Base-by-base conservation (phyloP, 768 basidiomycete genomes). In the Neoboletus magnificus region DNA sequence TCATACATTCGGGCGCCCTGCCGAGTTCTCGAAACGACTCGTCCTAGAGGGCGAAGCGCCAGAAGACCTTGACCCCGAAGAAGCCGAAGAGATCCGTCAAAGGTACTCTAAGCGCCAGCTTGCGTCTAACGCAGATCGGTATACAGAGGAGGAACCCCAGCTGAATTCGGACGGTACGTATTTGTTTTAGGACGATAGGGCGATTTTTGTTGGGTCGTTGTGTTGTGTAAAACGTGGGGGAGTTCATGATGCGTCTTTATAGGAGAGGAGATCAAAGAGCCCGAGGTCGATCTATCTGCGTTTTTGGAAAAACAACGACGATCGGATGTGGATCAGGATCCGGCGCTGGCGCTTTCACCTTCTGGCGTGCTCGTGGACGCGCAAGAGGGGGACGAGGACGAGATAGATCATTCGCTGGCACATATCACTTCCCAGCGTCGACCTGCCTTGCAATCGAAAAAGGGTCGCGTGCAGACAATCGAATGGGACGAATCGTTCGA, bases 121-220 rank as follows among this genome's bases (percentile, higher is more conserved):
- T 16, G 83, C 77, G 4, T 79, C 85, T 5, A 92, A 93, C 65
- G 84, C 76, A 0, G 88, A 91, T 75, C 77, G 89, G 49, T 92
- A 92, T 64, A 77, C 65, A 16, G 89, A 91, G 70, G 80, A 81
- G 20, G 86, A 83, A 55, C 83, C 83, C 3, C 83, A 87, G 60
- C 72, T 89, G 25, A 84, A 81, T 63, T 84, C 86, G 2, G 87
- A 90, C 67, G 89, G 89, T 86, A 12, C 48, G 67, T 66, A 35
- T 27, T n/a, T 25, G 3, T 10, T 29, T 29, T 10, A 11, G 1
- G 15, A 18, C 27, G 44, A 45, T 29, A 16, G 11, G 27, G 27
- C 37, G 25, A 5, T 20, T 20, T 39, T 23, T 20, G 20, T 39
- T 30, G 32, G 47, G n/a, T n/a, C 12, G 11, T 16, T 55, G n/a